Evolutionary conservation across 2,329 filamentous ascomycete species (phyloP).

Genomic region (Colletotrichum cereale): DNA sequence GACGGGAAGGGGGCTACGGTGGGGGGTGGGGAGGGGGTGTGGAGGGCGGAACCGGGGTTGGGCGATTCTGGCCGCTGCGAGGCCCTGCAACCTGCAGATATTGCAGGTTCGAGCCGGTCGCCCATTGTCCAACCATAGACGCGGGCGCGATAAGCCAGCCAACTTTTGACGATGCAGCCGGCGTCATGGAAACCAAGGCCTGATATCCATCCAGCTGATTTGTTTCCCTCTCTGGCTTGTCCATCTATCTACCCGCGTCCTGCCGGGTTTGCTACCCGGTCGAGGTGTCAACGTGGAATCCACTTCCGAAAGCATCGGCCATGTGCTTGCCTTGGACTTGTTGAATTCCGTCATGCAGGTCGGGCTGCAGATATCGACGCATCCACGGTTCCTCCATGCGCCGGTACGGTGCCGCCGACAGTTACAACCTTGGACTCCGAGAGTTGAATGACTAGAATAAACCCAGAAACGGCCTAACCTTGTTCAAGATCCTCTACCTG

Average conservation of each 20-base stretch:
- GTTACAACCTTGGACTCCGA: neutral
- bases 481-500: neutral
- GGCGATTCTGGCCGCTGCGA: constrained; percentile 31
- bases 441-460: constrained; percentile 12
- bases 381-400: neutral
- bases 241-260: neutral
- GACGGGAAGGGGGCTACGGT: neutral
- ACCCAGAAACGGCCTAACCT: constrained; percentile 4
- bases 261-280: neutral
- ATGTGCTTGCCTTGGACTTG: neutral
- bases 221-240: neutral
- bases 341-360: constrained; percentile 8
- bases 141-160: constrained; percentile 34
- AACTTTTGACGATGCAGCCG: constrained; percentile 32
- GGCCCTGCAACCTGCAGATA: constrained; percentile 25
- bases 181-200: constrained; percentile 33
- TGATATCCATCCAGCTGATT: constrained; percentile 23
- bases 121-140: constrained; percentile 37
- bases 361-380: constrained; percentile 6
- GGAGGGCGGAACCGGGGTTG: constrained; percentile 25
- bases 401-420: constrained; percentile 1
- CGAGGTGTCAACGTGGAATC: neutral
- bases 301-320: neutral
- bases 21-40: neutral
- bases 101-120: constrained; percentile 9